A percentile compares a stretch with the other conserved stretches of the same genome.
Evolutionary conservation across 306 rosid species (phyloP).

Genomic region (Ormosia emarginata): DNA sequence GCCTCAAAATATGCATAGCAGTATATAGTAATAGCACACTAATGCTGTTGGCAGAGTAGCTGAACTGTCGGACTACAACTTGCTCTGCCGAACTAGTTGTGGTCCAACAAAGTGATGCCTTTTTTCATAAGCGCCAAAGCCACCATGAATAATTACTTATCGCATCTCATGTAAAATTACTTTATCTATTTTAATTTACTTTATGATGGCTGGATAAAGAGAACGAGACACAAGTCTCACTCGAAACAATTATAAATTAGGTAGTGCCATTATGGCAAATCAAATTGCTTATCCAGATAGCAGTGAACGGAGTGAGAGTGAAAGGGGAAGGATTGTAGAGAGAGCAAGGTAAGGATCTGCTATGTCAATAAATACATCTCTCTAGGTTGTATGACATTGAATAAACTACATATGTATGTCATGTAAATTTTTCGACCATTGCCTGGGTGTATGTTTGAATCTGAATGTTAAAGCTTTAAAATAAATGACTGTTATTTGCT

Average conservation of each 20-base stretch:
- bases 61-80: not conserved
- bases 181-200: not conserved
- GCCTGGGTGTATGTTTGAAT: too few species aligned
- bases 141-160: not conserved
- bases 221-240: not conserved
- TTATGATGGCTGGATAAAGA: not conserved
- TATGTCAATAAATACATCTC: too few species aligned
- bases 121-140: not conserved
- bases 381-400: too few species aligned
- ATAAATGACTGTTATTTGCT: too few species aligned
- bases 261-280: not conserved
- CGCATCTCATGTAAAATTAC: not conserved
- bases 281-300: not conserved
- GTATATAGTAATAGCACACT: not conserved
- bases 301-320: not conserved
- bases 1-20: not conserved
- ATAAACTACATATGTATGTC: too few species aligned
- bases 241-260: not conserved
- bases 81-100: not conserved
- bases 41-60: not conserved
- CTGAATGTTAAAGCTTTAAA: too few species aligned
- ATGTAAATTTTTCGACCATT: too few species aligned
- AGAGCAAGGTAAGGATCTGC: too few species aligned
- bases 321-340: too few species aligned
- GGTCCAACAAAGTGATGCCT: not conserved